These are phyloP conservation scores for Dendrothele bispora DNA, from an alignment of 768 basidiomycete species.

Conservation along the genomic window DNA sequence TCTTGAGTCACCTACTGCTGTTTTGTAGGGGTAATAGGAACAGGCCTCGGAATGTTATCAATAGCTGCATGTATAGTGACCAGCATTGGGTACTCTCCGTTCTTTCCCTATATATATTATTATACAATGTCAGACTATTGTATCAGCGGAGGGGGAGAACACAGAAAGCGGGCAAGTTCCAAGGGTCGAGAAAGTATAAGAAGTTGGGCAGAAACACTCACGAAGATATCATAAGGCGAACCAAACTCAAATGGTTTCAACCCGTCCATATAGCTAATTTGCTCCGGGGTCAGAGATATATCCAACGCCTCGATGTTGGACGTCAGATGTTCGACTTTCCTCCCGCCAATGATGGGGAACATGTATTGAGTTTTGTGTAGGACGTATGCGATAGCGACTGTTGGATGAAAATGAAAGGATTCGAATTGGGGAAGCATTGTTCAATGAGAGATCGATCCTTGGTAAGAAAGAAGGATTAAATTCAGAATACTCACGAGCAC, in stretches of 20 bases:
- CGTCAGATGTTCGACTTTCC: slow-evolving; percentile 51
- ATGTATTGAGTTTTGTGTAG: slow-evolving; percentile 54
- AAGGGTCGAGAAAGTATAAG: too few relatives aligned
- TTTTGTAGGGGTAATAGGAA: too few relatives aligned
- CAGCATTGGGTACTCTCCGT: too few relatives aligned
- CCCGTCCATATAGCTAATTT: slow-evolving; percentile 45
- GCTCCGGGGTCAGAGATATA: slow-evolving; percentile 42
- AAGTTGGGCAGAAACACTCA: too few relatives aligned
- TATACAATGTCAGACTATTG: too few relatives aligned
- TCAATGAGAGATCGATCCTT: too few relatives aligned
- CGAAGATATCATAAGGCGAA: slow-evolving; percentile 38
- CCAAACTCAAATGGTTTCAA: slow-evolving; percentile 44
- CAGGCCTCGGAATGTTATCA: too few relatives aligned
- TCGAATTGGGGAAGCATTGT: neutral
- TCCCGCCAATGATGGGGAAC: slow-evolving; percentile 51
- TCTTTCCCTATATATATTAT: too few relatives aligned
- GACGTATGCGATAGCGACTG: slow-evolving; percentile 45
- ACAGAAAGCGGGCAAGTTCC: too few relatives aligned
- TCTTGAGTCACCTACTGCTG: too few relatives aligned
- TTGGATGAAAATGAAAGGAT: neutral
- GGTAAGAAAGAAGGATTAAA: neutral
- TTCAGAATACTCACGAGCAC: slow-evolving; percentile 35
- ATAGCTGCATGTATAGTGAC: too few relatives aligned
- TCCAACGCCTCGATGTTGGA: slow-evolving; percentile 52
- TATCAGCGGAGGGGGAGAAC: too few relatives aligned